A percentile compares a stretch with the other conserved stretches of the same genome.
These are phyloP conservation scores for Umbelopsis isabellina DNA, from an alignment of 192 early-diverging fungal genomes.

Conservation along the genomic window DNA sequence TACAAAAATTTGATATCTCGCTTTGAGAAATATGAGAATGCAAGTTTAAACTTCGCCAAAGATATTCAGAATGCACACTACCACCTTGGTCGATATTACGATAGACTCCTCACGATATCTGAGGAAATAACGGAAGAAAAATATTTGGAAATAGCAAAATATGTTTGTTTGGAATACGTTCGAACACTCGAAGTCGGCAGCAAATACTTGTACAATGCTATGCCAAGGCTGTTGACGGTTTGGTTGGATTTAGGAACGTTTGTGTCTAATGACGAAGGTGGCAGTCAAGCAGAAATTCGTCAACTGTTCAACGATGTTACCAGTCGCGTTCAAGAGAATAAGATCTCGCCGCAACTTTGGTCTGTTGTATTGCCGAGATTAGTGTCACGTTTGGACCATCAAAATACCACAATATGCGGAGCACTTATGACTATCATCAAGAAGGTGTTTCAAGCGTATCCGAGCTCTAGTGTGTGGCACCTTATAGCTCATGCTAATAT, in stretches of 20 bases:
- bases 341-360: not conserved
- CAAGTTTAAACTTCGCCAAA: not conserved
- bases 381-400: constrained; percentile 2
- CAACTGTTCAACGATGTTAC: constrained; percentile 1
- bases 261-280: not conserved
- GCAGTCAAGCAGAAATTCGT: not conserved
- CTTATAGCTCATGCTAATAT: constrained; percentile 12
- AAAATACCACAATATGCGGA: not conserved
- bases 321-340: not conserved
- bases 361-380: constrained; percentile 13
- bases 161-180: constrained; percentile 29
- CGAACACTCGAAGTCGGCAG: constrained; percentile 67
- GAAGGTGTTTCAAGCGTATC: constrained; percentile 2
- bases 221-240: constrained; percentile 83
- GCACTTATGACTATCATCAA: constrained; percentile 13
- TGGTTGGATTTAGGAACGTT: constrained; percentile 77
- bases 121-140: constrained; percentile 24
- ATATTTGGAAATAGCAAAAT: constrained; percentile 9
- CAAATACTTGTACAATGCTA: constrained; percentile 80
- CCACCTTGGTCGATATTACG: constrained; percentile 63
- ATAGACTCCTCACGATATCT: constrained; percentile 50
- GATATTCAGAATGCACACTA: constrained; percentile 74
- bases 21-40: too few species aligned
- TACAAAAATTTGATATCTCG: not conserved
- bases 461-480: constrained; percentile 20